Evolutionary conservation across 192 early-diverging fungal genomes (phyloP).

Genomic region (Radiomyces spectabilis): DNA sequence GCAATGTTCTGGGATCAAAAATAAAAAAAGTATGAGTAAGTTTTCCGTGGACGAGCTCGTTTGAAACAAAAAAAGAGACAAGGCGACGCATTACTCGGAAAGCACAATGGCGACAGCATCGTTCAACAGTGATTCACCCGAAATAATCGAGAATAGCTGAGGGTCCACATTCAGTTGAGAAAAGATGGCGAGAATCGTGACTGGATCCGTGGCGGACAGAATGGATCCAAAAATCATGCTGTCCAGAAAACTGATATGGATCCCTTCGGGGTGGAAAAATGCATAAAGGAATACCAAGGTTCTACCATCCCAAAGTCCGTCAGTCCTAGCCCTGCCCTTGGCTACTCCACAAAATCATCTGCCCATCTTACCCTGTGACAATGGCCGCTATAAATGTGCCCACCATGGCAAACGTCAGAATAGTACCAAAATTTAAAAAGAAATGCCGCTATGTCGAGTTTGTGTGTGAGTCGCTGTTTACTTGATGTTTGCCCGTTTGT

Average conservation of each 20-base stretch:
- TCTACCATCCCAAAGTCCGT: conserved; percentile 14
- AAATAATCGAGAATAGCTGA: conserved; percentile 91
- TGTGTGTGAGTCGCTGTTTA: background rate
- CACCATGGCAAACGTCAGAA: conserved; percentile 87
- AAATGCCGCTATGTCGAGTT: conserved; percentile 52
- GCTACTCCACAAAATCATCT: background rate
- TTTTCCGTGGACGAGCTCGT: too few species aligned
- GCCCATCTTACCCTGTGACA: conserved; percentile 66
- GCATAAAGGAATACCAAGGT: conserved; percentile 64
- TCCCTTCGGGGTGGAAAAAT: conserved; percentile 58
- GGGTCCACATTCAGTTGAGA: conserved; percentile 91
- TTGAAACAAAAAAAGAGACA: background rate
- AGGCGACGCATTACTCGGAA: conserved; percentile 62
- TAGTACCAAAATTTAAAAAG: conserved; percentile 83
- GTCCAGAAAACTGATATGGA: conserved; percentile 77
- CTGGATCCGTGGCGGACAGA: conserved; percentile 94
- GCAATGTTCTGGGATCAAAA: conserved; percentile 50
- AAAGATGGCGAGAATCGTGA: conserved; percentile 94
- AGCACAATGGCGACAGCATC: conserved; percentile 98
- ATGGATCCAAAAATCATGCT: conserved; percentile 93
- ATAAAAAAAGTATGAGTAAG: too few species aligned
- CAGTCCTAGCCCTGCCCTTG: background rate
- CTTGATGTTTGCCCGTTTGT: background rate
- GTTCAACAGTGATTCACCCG: conserved; percentile 92
- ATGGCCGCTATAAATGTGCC: conserved; percentile 90